Evolutionary conservation across 1,284 basidiomycete species (phyloP).

Genomic region (Puccinia horiana): DNA sequence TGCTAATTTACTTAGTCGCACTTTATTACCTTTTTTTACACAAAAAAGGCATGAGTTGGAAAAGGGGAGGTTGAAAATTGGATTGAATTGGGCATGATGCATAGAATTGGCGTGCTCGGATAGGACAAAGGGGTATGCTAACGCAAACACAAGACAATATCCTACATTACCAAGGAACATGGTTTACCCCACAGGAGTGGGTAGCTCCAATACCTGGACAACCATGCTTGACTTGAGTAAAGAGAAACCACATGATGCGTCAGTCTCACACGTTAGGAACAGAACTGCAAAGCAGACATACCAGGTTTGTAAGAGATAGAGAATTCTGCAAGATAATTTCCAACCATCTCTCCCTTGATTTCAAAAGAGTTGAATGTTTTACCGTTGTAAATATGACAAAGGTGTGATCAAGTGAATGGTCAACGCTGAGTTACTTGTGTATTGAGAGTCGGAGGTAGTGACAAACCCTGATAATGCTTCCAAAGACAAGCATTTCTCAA

Average conservation of each 20-base stretch:
- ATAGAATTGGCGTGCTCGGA: neutral
- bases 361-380: constrained; percentile 76
- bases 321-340: constrained; percentile 95
- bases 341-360: constrained; percentile 99
- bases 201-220: constrained; percentile 97
- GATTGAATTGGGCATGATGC: neutral
- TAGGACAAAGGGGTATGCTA: neutral
- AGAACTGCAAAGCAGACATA: constrained; percentile 8
- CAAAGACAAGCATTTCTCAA: constrained; percentile 99
- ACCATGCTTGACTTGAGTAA: constrained; percentile 91
- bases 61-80: too few relatives aligned
- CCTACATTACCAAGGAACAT: constrained; percentile 54
- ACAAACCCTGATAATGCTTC: constrained; percentile 74
- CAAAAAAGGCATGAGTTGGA: too few relatives aligned
- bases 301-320: constrained; percentile 58
- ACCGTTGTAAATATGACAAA: constrained; percentile 81
- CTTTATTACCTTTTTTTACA: too few relatives aligned
- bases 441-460: constrained; percentile 65
- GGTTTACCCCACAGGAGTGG: constrained; percentile 65
- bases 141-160: neutral
- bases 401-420: constrained; percentile 34
- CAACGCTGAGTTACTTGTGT: neutral
- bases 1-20: too few relatives aligned
- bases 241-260: constrained; percentile 71
- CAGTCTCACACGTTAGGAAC: constrained; percentile 3